These are phyloP conservation scores for Dendryphion nanum DNA, from an alignment of 2,329 filamentous ascomycete genomes.

Conservation along the genomic window DNA sequence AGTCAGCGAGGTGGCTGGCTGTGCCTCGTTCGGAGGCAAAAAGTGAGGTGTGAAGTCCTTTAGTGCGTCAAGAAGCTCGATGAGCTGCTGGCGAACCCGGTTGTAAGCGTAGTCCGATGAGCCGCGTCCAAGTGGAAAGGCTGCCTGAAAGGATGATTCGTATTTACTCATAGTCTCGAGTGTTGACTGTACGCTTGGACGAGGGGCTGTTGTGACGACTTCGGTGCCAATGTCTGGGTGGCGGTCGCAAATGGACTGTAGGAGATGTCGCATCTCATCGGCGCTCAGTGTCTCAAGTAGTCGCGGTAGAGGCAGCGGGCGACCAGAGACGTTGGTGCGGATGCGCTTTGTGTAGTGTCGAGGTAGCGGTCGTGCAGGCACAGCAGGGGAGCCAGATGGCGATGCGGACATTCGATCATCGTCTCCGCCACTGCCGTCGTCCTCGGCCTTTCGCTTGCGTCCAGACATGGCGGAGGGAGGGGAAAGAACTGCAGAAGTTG, in stretches of 20 bases:
- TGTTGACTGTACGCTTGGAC: slow-evolving; percentile 79
- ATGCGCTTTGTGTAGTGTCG: slow-evolving; percentile 56
- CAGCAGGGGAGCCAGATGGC: slow-evolving; percentile 76
- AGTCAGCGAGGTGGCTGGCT: slow-evolving; percentile 77
- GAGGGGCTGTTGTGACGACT: slow-evolving; percentile 77
- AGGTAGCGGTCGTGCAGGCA: slow-evolving; percentile 65
- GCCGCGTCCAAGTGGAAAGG: slow-evolving; percentile 80
- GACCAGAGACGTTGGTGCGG: slow-evolving; percentile 67
- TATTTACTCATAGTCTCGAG: slow-evolving; percentile 80
- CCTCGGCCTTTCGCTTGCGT: slow-evolving; percentile 86
- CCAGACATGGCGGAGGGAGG: slow-evolving; percentile 45
- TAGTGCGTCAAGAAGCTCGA: slow-evolving; percentile 81
- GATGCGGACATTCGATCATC: slow-evolving; percentile 91
- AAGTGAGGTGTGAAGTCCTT: slow-evolving; percentile 96
- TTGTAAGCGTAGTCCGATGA: slow-evolving; percentile 95
- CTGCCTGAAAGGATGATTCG: slow-evolving; percentile 70
- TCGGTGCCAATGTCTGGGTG: slow-evolving; percentile 84
- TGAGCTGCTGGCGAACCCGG: slow-evolving; percentile 77
- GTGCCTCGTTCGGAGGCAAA: slow-evolving; percentile 83
- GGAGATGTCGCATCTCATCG: slow-evolving; percentile 76
- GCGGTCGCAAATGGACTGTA: slow-evolving; percentile 88
- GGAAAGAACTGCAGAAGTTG: slow-evolving; percentile 33
- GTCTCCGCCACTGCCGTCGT: slow-evolving; percentile 56
- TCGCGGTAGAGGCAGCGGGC: slow-evolving; percentile 66
- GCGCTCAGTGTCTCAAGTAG: slow-evolving; percentile 93